phyloP scores from a whole-genome alignment of 2,329 filamentous ascomycete species.

The Aschersonia sp. region DNA sequence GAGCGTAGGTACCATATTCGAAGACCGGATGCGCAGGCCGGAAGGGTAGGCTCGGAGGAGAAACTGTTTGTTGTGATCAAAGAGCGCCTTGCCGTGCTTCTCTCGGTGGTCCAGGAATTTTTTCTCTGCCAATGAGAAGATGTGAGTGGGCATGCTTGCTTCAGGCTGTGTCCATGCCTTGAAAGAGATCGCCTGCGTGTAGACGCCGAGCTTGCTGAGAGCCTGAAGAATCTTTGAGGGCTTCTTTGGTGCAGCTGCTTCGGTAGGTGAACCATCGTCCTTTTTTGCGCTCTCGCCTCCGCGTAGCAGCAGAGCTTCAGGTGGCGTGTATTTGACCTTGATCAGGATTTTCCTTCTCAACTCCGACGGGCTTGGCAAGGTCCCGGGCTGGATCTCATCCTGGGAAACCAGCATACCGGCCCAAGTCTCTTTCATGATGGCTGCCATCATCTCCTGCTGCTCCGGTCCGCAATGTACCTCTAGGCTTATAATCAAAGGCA shows the following conservation, averaged over 20 bases:
- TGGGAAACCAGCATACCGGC: slow-evolving; percentile 51
- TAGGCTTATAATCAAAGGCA: slow-evolving; percentile 86
- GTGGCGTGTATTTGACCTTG: slow-evolving; percentile 60
- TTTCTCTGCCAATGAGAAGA: slow-evolving; percentile 53
- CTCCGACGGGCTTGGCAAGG: slow-evolving; percentile 53
- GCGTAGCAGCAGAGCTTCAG: slow-evolving; percentile 13
- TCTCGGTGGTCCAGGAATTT: slow-evolving; percentile 46
- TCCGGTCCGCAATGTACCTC: slow-evolving; percentile 73
- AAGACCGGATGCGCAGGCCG: slow-evolving; percentile 66
- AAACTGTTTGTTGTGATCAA: slow-evolving; percentile 67
- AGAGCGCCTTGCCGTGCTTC: slow-evolving; percentile 38
- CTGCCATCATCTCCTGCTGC: slow-evolving; percentile 83
- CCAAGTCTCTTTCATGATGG: slow-evolving; percentile 82
- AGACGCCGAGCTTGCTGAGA: slow-evolving; percentile 64
- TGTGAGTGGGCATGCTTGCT: slow-evolving; percentile 47
- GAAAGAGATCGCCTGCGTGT: slow-evolving; percentile 73
- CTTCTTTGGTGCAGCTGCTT: slow-evolving; percentile 24
- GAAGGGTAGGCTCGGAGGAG: slow-evolving; percentile 85
- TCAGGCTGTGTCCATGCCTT: slow-evolving; percentile 61
- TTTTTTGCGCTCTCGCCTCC: slow-evolving; percentile 15
- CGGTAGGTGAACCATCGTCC: slow-evolving; percentile 24
- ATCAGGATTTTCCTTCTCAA: slow-evolving; percentile 68
- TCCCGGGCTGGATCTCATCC: slow-evolving; percentile 27
- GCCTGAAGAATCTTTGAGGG: slow-evolving; percentile 53
- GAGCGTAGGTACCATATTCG: slow-evolving; percentile 69